phyloP scores from a whole-genome alignment of 306 rosid species.

The Gastrolobium bilobum region DNA sequence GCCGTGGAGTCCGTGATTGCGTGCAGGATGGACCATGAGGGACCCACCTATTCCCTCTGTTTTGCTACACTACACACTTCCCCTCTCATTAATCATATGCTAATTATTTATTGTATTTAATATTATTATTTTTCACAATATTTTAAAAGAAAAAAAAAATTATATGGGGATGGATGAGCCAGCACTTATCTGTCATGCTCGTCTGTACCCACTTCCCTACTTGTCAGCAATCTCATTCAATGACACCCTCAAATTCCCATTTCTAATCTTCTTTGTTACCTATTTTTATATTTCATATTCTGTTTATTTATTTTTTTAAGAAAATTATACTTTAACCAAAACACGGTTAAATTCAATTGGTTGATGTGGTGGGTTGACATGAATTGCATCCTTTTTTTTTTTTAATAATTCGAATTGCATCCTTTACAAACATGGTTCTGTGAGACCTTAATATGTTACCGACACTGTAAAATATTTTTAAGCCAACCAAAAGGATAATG shows the following conservation, averaged over 20 bases:
- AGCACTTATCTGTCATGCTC: conserved; percentile 48
- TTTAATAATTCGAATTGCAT: not conserved
- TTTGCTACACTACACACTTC: conserved; percentile 24
- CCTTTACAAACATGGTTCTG: not conserved
- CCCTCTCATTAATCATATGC: not conserved
- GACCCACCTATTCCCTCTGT: conserved; percentile 42
- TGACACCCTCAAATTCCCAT: conserved; percentile 12
- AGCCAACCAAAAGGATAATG: no score
- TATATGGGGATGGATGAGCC: conserved; percentile 38
- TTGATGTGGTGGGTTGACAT: not conserved
- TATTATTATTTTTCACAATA: not conserved
- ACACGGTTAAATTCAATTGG: not conserved
- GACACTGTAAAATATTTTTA: not conserved
- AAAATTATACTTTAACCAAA: not conserved
- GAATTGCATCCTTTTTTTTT: not conserved
- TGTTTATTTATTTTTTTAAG: not conserved
- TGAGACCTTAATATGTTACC: not conserved
- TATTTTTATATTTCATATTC: not conserved
- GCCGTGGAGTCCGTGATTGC: conserved; percentile 66
- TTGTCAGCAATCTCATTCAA: conserved; percentile 43
- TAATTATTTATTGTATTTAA: not conserved
- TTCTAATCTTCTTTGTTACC: not conserved
- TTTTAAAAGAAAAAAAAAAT: not conserved
- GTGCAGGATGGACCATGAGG: conserved; percentile 47
- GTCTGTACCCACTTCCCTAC: conserved; percentile 35